These are phyloP conservation scores for Colletotrichum plurivorum DNA, from an alignment of 2,329 filamentous ascomycete species.

Conservation along the genomic window DNA sequence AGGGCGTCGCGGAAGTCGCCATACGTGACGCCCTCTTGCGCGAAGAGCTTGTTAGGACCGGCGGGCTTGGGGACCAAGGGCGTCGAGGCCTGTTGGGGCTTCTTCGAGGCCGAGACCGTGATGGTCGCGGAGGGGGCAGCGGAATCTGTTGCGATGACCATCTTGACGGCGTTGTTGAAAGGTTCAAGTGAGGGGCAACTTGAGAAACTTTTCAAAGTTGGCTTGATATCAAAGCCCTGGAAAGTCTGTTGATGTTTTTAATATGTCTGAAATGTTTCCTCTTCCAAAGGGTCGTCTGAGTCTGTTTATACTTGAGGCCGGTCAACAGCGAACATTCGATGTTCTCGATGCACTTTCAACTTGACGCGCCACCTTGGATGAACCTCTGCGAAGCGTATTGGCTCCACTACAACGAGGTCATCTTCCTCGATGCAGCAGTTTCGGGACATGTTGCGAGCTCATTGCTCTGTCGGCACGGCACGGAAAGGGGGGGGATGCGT, in stretches of 20 bases:
- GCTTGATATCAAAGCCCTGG: too few relatives aligned
- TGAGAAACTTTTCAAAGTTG: too few relatives aligned
- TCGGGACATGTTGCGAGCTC: background rate
- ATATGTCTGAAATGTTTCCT: background rate
- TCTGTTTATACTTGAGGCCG: conserved; percentile 8
- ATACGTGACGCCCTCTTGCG: background rate
- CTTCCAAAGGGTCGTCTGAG: background rate
- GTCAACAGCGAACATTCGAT: background rate
- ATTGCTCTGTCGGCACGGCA: conserved; percentile 2
- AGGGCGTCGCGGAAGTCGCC: conserved; percentile 54
- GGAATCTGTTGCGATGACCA: conserved; percentile 23
- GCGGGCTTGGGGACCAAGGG: background rate
- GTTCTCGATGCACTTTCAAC: background rate
- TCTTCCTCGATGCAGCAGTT: too few relatives aligned
- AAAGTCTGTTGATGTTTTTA: background rate
- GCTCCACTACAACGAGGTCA: too few relatives aligned
- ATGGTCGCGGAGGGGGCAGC: conserved; percentile 4
- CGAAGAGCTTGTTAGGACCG: too few relatives aligned
- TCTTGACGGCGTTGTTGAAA: background rate
- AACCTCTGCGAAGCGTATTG: too few relatives aligned
- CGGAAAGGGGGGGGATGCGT: conserved; percentile 11
- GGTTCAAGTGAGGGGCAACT: background rate
- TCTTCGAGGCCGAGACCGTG: conserved; percentile 11
- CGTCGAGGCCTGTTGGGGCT: background rate
- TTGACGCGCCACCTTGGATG: background rate